These are phyloP conservation scores for Malus hybrid DNA, from an alignment of 331 rosid genomes.

Conservation along the genomic window DNA sequence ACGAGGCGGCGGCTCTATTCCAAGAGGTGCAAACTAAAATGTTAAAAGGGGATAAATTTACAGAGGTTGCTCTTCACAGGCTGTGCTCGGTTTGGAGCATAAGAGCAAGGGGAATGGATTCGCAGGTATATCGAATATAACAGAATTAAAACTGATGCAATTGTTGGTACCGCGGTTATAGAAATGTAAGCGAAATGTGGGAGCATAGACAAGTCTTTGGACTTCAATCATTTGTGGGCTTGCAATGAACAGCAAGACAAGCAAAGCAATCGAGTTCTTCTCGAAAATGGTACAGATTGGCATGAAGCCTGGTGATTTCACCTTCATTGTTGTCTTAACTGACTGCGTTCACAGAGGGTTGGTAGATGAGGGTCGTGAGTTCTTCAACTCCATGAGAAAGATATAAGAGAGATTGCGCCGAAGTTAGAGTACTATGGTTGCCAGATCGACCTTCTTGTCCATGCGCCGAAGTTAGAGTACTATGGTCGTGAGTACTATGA, in stretches of 20 bases:
- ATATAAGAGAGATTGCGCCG: slow-evolving; percentile 39
- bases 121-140: too few species aligned
- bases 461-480: slow-evolving; percentile 20
- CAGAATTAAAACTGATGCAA: too few species aligned
- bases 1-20: too few species aligned
- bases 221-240: slow-evolving; percentile 71
- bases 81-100: slow-evolving; percentile 41
- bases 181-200: too few species aligned
- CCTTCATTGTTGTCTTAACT: slow-evolving; percentile 23
- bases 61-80: slow-evolving; percentile 61
- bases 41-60: slow-evolving; percentile 54
- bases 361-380: slow-evolving; percentile 56
- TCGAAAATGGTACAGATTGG: slow-evolving; percentile 50
- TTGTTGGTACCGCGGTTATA: too few species aligned
- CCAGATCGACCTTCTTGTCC: slow-evolving; percentile 68
- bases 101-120: too few species aligned
- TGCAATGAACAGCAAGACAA: slow-evolving; percentile 30
- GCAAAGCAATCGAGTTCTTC: slow-evolving; percentile 26
- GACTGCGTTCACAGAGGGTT: slow-evolving; percentile 44
- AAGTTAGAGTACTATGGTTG: slow-evolving; percentile 71
- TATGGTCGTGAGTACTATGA: too few species aligned
- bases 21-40: slow-evolving; percentile 30
- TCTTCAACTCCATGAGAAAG: slow-evolving; percentile 51
- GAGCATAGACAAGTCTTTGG: slow-evolving; percentile 29
- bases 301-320: slow-evolving; percentile 55